Conservation (phyloP, 441 rosid genomes). For the Croton setiger region DNA sequence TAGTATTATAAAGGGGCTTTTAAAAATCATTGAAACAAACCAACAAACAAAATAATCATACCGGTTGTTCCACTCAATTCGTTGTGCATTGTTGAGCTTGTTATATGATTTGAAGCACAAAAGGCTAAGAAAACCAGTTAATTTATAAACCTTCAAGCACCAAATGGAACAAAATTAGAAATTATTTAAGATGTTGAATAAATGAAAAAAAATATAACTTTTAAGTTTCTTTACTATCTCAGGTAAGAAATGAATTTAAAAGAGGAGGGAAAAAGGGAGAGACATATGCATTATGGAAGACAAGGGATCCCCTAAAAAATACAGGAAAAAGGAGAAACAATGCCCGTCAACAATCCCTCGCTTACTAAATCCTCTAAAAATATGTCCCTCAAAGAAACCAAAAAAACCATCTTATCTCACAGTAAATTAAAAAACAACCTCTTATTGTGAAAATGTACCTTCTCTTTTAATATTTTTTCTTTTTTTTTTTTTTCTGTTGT, state of each 20-base stretch:
- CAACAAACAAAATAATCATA: conserved; percentile 20
- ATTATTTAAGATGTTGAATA: neutral
- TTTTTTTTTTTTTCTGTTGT: neutral
- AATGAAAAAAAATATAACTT: neutral
- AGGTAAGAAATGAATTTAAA: neutral
- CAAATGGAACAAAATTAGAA: conserved; percentile 14
- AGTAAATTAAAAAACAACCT: neutral
- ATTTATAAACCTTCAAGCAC: conserved; percentile 55
- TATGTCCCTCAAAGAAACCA: neutral
- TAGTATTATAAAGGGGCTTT: neutral
- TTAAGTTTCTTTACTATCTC: neutral
- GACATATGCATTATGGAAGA: neutral
- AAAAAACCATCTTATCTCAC: neutral
- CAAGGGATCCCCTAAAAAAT: neutral
- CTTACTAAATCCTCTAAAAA: neutral
- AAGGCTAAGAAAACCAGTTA: conserved; percentile 50
- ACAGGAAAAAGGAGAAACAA: neutral
- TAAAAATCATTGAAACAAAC: neutral
- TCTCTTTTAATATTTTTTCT: neutral
- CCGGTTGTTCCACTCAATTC: conserved; percentile 87
- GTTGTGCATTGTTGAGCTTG: conserved; percentile 46
- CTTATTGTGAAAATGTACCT: neutral
- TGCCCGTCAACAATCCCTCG: neutral
- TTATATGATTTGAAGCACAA: conserved; percentile 48
- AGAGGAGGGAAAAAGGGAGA: neutral